Evolutionary conservation across 179 eudicot species (phyloP).

Genomic region (Heliamphora pulchella): DNA sequence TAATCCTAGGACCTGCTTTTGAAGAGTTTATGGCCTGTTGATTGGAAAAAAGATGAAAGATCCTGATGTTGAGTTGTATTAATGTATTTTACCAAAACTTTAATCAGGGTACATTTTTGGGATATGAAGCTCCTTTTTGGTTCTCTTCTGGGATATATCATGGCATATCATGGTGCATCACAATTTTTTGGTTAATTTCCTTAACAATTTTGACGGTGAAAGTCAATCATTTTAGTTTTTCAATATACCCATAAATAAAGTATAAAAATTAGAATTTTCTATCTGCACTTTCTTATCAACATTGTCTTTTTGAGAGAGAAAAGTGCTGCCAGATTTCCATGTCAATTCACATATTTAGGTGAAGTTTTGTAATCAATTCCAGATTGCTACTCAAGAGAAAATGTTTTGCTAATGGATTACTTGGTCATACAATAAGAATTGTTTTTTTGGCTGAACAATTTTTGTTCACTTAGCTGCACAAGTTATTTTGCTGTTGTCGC

Average conservation of each 20-base stretch:
- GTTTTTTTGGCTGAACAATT: not conserved
- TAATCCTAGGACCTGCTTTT: not conserved
- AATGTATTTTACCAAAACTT: not conserved
- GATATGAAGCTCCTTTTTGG: no score
- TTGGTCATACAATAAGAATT: not conserved
- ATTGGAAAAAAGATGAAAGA: not conserved
- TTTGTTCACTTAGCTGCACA: not conserved
- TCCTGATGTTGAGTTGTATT: constrained; percentile 6
- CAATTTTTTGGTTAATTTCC: no score
- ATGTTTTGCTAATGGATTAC: not conserved
- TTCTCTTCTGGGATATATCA: no score
- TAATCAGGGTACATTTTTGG: no score
- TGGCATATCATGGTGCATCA: no score
- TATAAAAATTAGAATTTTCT: no score
- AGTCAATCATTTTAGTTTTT: no score
- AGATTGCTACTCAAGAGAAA: not conserved
- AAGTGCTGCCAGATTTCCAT: not conserved
- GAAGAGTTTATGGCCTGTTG: not conserved
- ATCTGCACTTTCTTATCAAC: no score
- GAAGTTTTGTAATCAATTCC: not conserved
- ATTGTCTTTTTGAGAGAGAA: not conserved
- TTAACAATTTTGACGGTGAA: no score
- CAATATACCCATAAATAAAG: no score
- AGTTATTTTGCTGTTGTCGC: not conserved
- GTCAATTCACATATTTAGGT: not conserved